Conservation (phyloP, 192 early-diverging fungal species). For the Coemansia sp. region DNA sequence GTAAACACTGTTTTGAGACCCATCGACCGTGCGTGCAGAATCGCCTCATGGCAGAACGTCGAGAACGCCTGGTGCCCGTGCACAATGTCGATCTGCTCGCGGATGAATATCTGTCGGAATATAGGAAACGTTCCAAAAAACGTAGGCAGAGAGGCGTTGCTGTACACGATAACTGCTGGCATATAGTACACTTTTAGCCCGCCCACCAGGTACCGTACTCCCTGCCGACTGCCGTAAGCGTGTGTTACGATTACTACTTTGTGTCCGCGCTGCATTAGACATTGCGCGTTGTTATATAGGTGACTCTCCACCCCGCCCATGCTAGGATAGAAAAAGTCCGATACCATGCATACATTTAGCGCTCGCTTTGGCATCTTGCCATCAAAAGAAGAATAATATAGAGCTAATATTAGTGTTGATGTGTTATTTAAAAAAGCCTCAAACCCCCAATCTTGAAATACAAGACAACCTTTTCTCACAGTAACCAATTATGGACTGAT, state of each 20-base stretch:
- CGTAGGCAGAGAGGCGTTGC: constrained; percentile 90
- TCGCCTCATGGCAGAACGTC: constrained; percentile 91
- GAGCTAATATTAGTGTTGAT: background rate
- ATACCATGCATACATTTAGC: constrained; percentile 77
- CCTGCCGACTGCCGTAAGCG: constrained; percentile 76
- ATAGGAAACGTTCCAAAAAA: constrained; percentile 90
- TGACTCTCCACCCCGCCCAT: constrained; percentile 97
- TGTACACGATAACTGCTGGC: constrained; percentile 80
- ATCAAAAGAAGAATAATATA: background rate
- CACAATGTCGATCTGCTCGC: constrained; percentile 92
- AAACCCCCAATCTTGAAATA: too few relatives aligned
- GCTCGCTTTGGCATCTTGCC: constrained; percentile 16
- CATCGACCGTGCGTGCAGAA: constrained; percentile 95
- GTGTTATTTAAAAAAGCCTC: too few relatives aligned
- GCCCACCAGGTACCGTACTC: constrained; percentile 89
- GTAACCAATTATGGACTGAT: too few relatives aligned
- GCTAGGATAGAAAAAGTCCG: constrained; percentile 98
- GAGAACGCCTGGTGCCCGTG: constrained; percentile 98
- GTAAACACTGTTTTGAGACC: constrained; percentile 93
- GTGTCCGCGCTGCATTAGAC: constrained; percentile 89
- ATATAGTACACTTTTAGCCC: constrained; percentile 97
- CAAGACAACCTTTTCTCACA: too few relatives aligned
- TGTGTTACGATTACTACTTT: constrained; percentile 97
- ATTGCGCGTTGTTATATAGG: constrained; percentile 88
- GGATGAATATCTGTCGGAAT: constrained; percentile 87